Percentiles rank a stretch among this genome's conserved stretches.
Conservation (phyloP, 192 early-diverging fungal species). For the Coemansia sp. region DNA sequence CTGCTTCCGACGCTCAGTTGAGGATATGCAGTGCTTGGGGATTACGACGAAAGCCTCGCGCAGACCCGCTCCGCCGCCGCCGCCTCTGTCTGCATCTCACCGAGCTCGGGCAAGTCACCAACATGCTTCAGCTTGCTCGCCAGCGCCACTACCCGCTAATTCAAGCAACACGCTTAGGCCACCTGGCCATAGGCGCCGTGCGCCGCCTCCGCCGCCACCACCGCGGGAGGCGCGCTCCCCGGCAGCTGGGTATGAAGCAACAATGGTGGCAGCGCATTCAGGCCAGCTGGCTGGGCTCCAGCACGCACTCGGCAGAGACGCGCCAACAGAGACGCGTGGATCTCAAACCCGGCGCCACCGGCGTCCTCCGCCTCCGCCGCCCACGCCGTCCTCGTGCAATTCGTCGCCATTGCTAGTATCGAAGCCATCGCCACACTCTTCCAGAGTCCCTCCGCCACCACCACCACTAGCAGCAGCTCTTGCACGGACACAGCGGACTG, state of each 20-base stretch:
- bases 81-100: constrained; percentile 4
- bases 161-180: not conserved
- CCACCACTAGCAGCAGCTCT: constrained; percentile 11
- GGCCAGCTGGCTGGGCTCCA: not conserved
- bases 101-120: not conserved
- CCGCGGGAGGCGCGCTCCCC: not conserved
- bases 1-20: constrained; percentile 19
- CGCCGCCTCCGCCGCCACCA: constrained; percentile 35
- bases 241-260: not conserved
- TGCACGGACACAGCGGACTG: constrained; percentile 4
- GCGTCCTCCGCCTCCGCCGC: constrained; percentile 17
- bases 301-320: not conserved
- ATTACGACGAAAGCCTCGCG: constrained; percentile 5
- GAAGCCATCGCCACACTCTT: not conserved
- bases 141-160: not conserved
- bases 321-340: not conserved
- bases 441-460: constrained; percentile 25
- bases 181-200: constrained; percentile 22
- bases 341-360: not conserved
- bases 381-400: constrained; percentile 11
- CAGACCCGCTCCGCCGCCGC: constrained; percentile 29
- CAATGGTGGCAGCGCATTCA: not conserved
- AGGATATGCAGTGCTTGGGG: constrained; percentile 1
- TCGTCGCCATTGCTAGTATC: not conserved
- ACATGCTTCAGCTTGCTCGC: not conserved